Evolutionary conservation across 176 grass and related monocot species (phyloP), one percentile per base, ranked within the genome.

Genomic region (Musa beccarii): DNA sequence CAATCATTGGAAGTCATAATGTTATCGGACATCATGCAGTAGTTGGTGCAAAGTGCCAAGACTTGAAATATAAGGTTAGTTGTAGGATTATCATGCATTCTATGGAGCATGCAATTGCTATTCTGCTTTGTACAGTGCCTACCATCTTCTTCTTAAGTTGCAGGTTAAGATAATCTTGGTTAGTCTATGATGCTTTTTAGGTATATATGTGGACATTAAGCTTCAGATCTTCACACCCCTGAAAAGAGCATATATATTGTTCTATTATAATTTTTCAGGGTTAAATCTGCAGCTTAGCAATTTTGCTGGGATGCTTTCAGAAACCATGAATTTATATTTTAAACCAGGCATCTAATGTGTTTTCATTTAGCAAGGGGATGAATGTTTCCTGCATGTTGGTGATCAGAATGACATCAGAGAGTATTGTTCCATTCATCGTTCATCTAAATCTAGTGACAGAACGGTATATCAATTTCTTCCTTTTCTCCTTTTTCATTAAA

Each of bases 61-160:
- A 98, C 87, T 83, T 98, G 51, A 93, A 98, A 93, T 93, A 93
- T 79, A 89, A 91, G 88, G 95, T 98, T 84, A 79, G 68, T 24
- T 82, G 51, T 64, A 52, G 71, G 49, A 20, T 71, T 52, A 21
- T 71, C 49, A n/a, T 21, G 57, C 57, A 19, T 51, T 52, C 43
- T 52, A 21, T 52, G 50, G 15, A 43, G n/a, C 23, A 10, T 43
- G 34, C 8, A 13, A 11, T 28, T 28, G 63, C 12, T 15, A 66
- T 26, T 13, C 1, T 66, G 11, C 10, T 26, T 66, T 62, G 8
- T 62, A 62, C n/a, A 62, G n/a, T 62, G 17, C 14, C 3, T 26
- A 29, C 23, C 21, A 7, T 66, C 63, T 66, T 66, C 63, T 26
- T 25, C 1, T 26, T 66, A 13, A 1, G 23, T 66, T 24, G 23